These are phyloP conservation scores for Periglandula ipomoeae DNA, from an alignment of 2,329 filamentous ascomycete genomes.

Conservation along the genomic window DNA sequence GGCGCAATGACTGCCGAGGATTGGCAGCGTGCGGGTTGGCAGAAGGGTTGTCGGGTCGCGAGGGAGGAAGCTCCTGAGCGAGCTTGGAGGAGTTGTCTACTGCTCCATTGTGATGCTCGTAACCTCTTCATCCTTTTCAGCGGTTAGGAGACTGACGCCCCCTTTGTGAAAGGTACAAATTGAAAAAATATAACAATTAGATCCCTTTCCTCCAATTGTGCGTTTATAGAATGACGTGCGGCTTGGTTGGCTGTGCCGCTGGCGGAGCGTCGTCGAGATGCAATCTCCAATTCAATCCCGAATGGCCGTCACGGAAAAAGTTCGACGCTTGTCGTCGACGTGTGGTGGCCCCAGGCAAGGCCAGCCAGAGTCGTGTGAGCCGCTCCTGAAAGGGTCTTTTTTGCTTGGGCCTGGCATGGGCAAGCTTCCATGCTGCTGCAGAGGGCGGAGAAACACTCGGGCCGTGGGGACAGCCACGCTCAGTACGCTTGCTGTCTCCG, in stretches of 20 bases:
- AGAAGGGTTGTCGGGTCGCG: slow-evolving; percentile 17
- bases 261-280: not conserved
- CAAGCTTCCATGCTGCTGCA: not conserved
- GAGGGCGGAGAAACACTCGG: slow-evolving; percentile 4
- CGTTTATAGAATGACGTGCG: not conserved
- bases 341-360: not conserved
- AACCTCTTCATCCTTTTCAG: slow-evolving; percentile 29
- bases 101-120: slow-evolving; percentile 31
- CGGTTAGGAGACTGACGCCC: not conserved
- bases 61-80: slow-evolving; percentile 18
- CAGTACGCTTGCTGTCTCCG: not conserved
- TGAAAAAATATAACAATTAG: not conserved
- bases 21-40: slow-evolving; percentile 19
- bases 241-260: not conserved
- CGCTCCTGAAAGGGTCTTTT: not conserved
- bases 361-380: slow-evolving; percentile 10
- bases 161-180: not conserved
- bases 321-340: not conserved
- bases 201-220: not conserved
- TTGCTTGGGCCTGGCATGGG: not conserved
- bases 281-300: not conserved
- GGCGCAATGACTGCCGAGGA: slow-evolving; percentile 22
- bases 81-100: slow-evolving; percentile 29
- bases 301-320: slow-evolving; percentile 7
- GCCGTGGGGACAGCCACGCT: not conserved